A percentile compares a stretch with the other conserved stretches of the same genome.
Evolutionary conservation across 371 early-diverging fungal species (phyloP).

Genomic region (Polyrhizophydium stewartii): DNA sequence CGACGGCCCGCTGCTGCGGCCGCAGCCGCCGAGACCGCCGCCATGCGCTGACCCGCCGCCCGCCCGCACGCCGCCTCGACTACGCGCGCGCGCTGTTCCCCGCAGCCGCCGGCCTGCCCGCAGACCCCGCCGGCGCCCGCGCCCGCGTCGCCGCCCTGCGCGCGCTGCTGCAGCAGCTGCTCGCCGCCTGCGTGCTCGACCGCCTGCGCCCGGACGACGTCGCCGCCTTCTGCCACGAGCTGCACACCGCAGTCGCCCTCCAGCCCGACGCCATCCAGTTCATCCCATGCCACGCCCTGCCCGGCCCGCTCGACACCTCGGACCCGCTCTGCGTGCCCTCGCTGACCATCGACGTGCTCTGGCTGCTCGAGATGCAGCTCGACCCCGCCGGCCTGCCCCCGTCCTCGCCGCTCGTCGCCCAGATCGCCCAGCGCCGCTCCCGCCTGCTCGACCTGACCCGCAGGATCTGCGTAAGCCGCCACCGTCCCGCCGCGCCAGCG

Average conservation of each 20-base stretch:
- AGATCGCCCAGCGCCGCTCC: not conserved
- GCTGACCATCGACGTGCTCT: constrained; percentile 6
- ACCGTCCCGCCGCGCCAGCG: not conserved
- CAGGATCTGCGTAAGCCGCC: not conserved
- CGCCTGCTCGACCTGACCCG: not conserved
- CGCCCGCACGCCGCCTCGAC: too few species aligned
- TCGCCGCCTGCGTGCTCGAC: not conserved
- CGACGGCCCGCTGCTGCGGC: too few species aligned
- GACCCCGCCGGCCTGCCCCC: not conserved
- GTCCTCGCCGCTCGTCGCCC: not conserved
- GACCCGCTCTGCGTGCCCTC: constrained; percentile 14
- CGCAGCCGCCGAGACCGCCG: too few species aligned
- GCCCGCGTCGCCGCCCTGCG: not conserved
- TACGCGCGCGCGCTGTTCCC: too few species aligned
- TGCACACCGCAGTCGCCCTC: not conserved
- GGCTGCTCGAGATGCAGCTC: constrained; percentile 6
- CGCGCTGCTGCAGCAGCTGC: not conserved
- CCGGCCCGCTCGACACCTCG: not conserved
- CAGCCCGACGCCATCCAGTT: not conserved
- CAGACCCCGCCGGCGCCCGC: not conserved
- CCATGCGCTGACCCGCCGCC: too few species aligned
- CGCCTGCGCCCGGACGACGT: not conserved
- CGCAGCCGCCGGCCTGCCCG: too few species aligned
- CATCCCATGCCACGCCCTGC: not conserved
- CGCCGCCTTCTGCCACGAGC: not conserved